Evolutionary conservation across 352 stramenopile species (phyloP), one percentile per base, ranked within the genome.

Genomic region (Phytophthora hybrid): DNA sequence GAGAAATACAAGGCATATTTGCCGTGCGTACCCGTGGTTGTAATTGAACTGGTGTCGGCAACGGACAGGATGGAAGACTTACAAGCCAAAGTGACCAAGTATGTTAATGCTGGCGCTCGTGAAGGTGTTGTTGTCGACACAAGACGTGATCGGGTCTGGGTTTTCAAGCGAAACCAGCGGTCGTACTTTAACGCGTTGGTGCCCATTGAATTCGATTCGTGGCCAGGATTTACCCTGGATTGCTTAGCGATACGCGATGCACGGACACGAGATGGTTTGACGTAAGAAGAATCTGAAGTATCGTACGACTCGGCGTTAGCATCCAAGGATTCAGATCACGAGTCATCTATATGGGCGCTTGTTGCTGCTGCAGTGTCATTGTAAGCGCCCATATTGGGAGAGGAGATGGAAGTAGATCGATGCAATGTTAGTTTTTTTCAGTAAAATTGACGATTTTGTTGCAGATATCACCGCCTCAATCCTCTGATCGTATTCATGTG

Each of bases 121-220:
- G 76, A 82, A 73, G 75, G 54, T 21, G 59, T 69, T 1, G 34
- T 79, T 47, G 52, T 79, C 18, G 64, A 77, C 44, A 82, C 59
- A 11, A 63, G 63, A 62, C 56, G 41, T 7, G 34, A 75, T 70
- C 71, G 55, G 1, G 56, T 72, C 4, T 75, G 59, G 63, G 72
- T 82, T 39, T 72, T 66, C 61, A 76, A 82, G 56, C 65, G 47
- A 62, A 32, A 34, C 4, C 5, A 70, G 56, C 63, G 49, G 19
- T 66, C 62, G 53, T 74, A 63, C 26, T 74, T 74, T 49, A 53
- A 59, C 4, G 0, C 39, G 29, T 55, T 81, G 47, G 70, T 32
- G 3, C 26, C 26, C 26, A 29, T 29, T 29, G 2, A 29, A 29
- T 5, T 11, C 31, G 14, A 76, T 29, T 29, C 26, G 26, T 29